Evolutionary conservation across 495 filamentous ascomycete species (phyloP).

Genomic region (Penicillium dipodomyicola): DNA sequence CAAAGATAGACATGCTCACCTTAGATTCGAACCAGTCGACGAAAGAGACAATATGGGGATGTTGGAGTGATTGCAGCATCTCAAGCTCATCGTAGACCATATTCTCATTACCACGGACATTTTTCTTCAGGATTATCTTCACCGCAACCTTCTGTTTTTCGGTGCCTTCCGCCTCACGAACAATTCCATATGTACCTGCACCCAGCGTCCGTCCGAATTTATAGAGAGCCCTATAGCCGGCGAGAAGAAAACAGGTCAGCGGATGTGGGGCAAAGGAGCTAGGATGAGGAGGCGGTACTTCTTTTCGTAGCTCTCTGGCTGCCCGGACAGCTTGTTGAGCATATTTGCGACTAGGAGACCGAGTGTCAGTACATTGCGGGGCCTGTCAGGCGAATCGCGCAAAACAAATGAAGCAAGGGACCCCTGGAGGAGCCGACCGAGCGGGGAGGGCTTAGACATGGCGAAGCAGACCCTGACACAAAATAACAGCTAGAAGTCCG

Average conservation of each 20-base stretch:
- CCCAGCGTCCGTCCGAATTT: conserved; percentile 89
- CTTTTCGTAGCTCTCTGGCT: conserved; percentile 97
- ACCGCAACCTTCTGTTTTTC: conserved; percentile 85
- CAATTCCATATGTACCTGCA: conserved; percentile 97
- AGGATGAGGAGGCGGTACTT: conserved; percentile 58
- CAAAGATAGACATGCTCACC: conserved; percentile 24
- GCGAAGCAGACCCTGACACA: conserved; percentile 9
- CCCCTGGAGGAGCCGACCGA: conserved; percentile 21
- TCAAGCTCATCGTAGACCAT: conserved; percentile 98
- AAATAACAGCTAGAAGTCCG: not conserved
- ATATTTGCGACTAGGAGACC: conserved; percentile 72
- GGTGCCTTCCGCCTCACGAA: conserved; percentile 81
- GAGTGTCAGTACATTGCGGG: conserved; percentile 31
- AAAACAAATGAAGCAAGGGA: conserved; percentile 3
- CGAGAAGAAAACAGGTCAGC: conserved; percentile 12
- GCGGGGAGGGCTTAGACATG: conserved; percentile 1
- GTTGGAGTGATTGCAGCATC: conserved; percentile 83
- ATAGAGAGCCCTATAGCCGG: conserved; percentile 67
- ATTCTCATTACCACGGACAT: conserved; percentile 93
- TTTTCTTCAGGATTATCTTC: conserved; percentile 99
- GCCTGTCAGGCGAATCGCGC: conserved; percentile 1
- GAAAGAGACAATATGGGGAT: conserved; percentile 96
- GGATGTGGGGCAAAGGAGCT: conserved; percentile 4
- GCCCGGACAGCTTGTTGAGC: conserved; percentile 96
- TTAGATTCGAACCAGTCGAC: conserved; percentile 99